Percentiles rank a stretch among this genome's conserved stretches.
phyloP scores from a whole-genome alignment of 108 stramenopile genomes.

The Cyclostephanos invisitatus region DNA sequence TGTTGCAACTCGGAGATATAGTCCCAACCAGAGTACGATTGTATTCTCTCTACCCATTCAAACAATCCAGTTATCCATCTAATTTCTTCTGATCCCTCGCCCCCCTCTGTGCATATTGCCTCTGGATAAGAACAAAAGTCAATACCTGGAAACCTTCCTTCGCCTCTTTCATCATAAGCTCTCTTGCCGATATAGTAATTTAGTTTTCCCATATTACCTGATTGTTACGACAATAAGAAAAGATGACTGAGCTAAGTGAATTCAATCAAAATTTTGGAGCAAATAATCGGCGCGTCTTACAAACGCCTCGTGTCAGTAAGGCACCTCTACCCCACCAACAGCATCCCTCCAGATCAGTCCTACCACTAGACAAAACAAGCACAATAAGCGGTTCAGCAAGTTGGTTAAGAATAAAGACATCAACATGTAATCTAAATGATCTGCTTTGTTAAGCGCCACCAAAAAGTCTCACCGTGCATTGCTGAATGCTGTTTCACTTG shows the following conservation, averaged over 20 bases:
- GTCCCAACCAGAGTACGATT: slow-evolving; percentile 29
- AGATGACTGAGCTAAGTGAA: neutral
- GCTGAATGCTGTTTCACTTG: slow-evolving; percentile 15
- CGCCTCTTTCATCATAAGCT: slow-evolving; percentile 20
- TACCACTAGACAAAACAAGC: slow-evolving; percentile 10
- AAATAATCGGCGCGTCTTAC: slow-evolving; percentile 6
- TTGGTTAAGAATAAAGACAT: neutral
- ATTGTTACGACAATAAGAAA: neutral
- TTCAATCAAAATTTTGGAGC: neutral
- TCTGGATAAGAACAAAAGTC: slow-evolving; percentile 34
- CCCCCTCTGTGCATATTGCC: slow-evolving; percentile 22
- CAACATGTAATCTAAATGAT: too few relatives aligned
- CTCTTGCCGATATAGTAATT: slow-evolving; percentile 36
- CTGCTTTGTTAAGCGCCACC: too few relatives aligned
- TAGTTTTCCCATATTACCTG: slow-evolving; percentile 31
- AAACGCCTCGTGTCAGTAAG: slow-evolving; percentile 39
- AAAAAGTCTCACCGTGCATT: neutral
- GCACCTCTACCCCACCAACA: slow-evolving; percentile 48
- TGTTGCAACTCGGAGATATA: slow-evolving; percentile 17
- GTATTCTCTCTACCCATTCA: slow-evolving; percentile 35
- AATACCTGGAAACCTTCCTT: slow-evolving; percentile 26
- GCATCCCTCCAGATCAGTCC: slow-evolving; percentile 44
- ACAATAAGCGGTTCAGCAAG: too few relatives aligned
- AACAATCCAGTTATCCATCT: slow-evolving; percentile 36
- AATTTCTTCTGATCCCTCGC: slow-evolving; percentile 14